Evolutionary conservation across 768 basidiomycete genomes (phyloP).

Genomic region (Serendipita sp.): DNA sequence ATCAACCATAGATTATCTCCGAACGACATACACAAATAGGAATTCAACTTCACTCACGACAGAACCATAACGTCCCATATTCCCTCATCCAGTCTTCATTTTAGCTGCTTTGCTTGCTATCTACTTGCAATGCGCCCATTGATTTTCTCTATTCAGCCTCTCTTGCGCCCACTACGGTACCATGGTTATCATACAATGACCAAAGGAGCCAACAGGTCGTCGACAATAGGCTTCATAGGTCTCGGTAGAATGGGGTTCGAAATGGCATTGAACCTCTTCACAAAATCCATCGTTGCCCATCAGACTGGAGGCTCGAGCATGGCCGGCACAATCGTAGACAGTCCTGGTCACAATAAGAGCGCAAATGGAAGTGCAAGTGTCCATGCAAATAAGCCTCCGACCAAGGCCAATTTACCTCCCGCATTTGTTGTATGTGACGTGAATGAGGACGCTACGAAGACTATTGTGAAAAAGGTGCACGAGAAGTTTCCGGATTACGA

Average conservation of each 20-base stretch:
- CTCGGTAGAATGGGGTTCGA: constrained; percentile 80
- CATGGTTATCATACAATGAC: too few relatives aligned
- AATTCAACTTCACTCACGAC: too few relatives aligned
- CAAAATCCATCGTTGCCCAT: constrained; percentile 2
- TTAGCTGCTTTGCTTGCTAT: too few relatives aligned
- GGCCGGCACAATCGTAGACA: background rate
- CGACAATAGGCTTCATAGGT: constrained; percentile 54
- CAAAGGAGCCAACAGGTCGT: background rate
- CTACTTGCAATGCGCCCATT: too few relatives aligned
- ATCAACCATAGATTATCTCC: too few relatives aligned
- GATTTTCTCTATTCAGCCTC: too few relatives aligned
- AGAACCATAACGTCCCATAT: too few relatives aligned
- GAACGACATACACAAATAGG: too few relatives aligned
- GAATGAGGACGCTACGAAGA: constrained; percentile 36
- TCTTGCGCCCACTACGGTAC: too few relatives aligned
- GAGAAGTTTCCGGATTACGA: constrained; percentile 42
- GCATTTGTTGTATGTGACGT: constrained; percentile 72
- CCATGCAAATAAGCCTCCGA: too few relatives aligned
- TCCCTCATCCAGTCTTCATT: too few relatives aligned
- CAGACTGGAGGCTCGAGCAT: background rate
- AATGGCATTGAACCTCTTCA: constrained; percentile 60
- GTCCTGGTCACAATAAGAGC: background rate
- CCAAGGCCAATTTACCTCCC: constrained; percentile 4
- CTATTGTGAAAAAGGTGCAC: constrained; percentile 42
- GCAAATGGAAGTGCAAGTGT: too few relatives aligned